phyloP scores from a whole-genome alignment of 2,329 filamentous ascomycete genomes.

The Aspergillus texensis region DNA sequence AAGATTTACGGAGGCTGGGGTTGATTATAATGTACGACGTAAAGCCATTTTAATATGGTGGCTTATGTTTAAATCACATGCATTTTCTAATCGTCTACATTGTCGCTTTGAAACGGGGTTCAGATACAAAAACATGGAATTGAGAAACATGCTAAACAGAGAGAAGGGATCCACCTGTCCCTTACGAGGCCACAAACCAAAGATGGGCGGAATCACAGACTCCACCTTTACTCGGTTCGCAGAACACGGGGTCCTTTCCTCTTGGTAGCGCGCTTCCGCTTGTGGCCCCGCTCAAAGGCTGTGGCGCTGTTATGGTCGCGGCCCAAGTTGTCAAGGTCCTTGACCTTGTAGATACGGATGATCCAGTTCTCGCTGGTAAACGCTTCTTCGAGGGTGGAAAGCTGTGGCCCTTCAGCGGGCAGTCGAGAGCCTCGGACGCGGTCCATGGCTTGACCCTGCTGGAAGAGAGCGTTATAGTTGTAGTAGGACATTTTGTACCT shows the following conservation, averaged over 20 bases:
- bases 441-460: slow-evolving; percentile 84
- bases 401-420: slow-evolving; percentile 80
- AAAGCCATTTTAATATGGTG: not conserved
- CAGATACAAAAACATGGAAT: slow-evolving; percentile 22
- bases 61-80: not conserved
- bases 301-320: slow-evolving; percentile 74
- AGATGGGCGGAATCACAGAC: slow-evolving; percentile 8
- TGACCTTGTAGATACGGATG: slow-evolving; percentile 99
- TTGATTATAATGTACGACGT: not conserved
- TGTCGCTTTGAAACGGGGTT: slow-evolving; percentile 2
- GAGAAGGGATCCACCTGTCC: slow-evolving; percentile 2
- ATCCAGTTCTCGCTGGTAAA: slow-evolving; percentile 99
- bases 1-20: not conserved
- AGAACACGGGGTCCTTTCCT: slow-evolving; percentile 48
- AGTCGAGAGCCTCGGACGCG: slow-evolving; percentile 80
- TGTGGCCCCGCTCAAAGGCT: slow-evolving; percentile 55
- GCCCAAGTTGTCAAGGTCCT: slow-evolving; percentile 94
- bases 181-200: slow-evolving; percentile 12
- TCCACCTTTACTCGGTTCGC: slow-evolving; percentile 42
- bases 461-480: slow-evolving; percentile 93
- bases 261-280: slow-evolving; percentile 54
- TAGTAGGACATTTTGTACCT: slow-evolving; percentile 99
- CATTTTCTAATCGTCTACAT: slow-evolving; percentile 17
- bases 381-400: slow-evolving; percentile 91
- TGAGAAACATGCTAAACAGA: slow-evolving; percentile 15